Conservation (phyloP, 1,139 yeast genomes). For the Zygosaccharomyces pseudobailii region DNA sequence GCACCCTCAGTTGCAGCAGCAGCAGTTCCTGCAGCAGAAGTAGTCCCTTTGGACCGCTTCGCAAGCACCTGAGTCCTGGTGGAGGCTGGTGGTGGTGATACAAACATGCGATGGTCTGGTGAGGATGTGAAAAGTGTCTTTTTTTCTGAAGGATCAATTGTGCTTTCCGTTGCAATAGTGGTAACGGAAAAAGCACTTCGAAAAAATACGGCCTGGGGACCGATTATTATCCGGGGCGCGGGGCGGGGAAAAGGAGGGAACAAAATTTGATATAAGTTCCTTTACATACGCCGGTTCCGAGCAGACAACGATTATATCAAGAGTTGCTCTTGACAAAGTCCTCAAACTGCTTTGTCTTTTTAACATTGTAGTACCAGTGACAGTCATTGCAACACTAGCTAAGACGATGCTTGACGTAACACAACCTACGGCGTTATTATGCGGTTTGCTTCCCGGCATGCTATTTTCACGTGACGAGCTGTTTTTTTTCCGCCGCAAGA, state of each 20-base stretch:
- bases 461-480: neutral
- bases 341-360: too few relatives aligned
- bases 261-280: neutral
- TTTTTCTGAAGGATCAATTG: neutral
- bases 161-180: neutral
- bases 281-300: neutral
- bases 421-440: neutral
- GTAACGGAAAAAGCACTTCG: neutral
- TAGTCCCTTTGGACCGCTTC: conserved; percentile 9
- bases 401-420: neutral
- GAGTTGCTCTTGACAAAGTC: neutral
- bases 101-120: conserved; percentile 22
- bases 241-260: neutral
- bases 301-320: neutral
- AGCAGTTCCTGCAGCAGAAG: neutral
- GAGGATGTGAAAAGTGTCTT: neutral
- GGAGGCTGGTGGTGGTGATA: conserved; percentile 33
- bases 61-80: conserved; percentile 23
- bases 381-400: neutral
- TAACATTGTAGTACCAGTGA: neutral
- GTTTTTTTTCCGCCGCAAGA: neutral
- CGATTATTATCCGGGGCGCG: neutral
- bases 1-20: neutral
- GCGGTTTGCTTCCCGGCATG: neutral
- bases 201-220: neutral